Conservation (phyloP, 495 filamentous ascomycete genomes). For the Cryomyces minteri region DNA sequence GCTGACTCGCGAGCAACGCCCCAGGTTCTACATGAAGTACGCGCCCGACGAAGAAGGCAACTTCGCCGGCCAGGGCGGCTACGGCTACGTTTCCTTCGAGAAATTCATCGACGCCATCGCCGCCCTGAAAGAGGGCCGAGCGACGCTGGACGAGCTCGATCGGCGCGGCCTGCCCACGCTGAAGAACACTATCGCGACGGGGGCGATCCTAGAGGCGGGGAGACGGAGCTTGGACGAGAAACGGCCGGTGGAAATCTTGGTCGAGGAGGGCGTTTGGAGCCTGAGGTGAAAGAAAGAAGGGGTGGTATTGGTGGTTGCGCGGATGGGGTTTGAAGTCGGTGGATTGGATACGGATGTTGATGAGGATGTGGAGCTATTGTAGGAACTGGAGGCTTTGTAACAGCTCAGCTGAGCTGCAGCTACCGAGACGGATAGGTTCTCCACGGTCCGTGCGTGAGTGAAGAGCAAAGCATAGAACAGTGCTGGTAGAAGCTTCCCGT, state of each 20-base stretch:
- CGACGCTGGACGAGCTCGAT: constrained; percentile 59
- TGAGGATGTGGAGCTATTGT: no score
- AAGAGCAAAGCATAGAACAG: no score
- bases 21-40: constrained; percentile 79
- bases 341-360: no score
- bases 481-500: no score
- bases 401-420: no score
- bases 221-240: constrained; percentile 64
- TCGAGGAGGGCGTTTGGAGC: constrained; percentile 43
- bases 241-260: constrained; percentile 53
- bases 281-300: constrained; percentile 29
- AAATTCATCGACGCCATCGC: constrained; percentile 86
- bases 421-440: no score
- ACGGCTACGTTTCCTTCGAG: constrained; percentile 87
- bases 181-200: constrained; percentile 76
- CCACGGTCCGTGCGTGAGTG: no score
- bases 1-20: neutral
- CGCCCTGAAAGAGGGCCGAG: constrained; percentile 50
- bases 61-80: constrained; percentile 78
- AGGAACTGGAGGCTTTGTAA: no score
- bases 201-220: constrained; percentile 78
- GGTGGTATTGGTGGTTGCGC: no score
- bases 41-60: constrained; percentile 91
- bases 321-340: no score
- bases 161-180: constrained; percentile 66